Evolutionary conservation across 1,284 basidiomycete species (phyloP).

Genomic region (Sporisorium iseilematis-ciliati): DNA sequence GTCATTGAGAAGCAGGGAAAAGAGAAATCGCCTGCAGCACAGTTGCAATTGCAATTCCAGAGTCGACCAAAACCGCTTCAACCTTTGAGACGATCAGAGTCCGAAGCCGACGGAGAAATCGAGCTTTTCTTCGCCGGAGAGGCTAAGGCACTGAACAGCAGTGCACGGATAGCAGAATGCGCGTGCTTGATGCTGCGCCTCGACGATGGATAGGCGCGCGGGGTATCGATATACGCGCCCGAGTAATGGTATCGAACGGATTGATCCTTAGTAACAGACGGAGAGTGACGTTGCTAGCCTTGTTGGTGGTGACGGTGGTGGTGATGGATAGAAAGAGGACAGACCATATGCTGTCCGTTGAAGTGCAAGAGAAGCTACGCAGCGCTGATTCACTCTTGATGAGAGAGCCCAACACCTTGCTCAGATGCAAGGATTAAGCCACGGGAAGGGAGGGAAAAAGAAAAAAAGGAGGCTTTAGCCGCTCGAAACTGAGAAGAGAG

Average conservation of each 20-base stretch:
- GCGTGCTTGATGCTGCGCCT: neutral
- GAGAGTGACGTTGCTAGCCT: neutral
- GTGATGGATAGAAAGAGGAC: neutral
- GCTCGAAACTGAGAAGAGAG: neutral
- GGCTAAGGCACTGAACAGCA: neutral
- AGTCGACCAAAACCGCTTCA: neutral
- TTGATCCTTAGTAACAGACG: neutral
- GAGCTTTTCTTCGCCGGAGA: neutral
- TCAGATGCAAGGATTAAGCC: neutral
- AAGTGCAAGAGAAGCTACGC: too few species aligned
- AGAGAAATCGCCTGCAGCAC: neutral
- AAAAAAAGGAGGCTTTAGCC: neutral
- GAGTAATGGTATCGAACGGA: neutral
- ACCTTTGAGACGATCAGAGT: neutral
- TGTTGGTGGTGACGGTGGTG: neutral
- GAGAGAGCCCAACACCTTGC: constrained; percentile 1
- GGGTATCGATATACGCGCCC: neutral
- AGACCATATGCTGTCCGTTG: neutral
- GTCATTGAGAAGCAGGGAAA: constrained; percentile 29
- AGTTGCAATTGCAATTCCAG: neutral
- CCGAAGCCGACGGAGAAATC: neutral
- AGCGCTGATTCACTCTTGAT: constrained; percentile 6
- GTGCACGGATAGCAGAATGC: neutral
- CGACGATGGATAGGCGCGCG: constrained; percentile 1
- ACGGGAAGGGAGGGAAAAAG: neutral